phyloP scores from a whole-genome alignment of 345 rosid genomes.

The Durio zibethinus region DNA sequence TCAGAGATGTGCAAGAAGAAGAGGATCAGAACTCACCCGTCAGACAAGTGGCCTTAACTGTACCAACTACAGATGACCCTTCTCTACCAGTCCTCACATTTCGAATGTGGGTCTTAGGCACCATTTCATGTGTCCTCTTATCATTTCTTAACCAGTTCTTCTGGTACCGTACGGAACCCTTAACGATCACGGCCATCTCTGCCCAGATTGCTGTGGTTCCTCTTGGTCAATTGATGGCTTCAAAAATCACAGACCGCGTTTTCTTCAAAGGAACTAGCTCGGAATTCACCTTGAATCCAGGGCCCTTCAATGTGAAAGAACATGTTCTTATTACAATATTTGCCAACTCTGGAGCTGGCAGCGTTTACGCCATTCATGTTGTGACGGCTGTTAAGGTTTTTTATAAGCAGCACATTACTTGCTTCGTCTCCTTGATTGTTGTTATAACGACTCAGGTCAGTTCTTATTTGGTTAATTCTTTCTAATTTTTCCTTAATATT shows the following conservation, averaged over 20 bases:
- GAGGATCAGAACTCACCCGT: constrained; percentile 85
- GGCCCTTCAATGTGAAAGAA: constrained; percentile 94
- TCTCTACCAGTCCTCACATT: constrained; percentile 86
- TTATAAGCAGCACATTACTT: constrained; percentile 71
- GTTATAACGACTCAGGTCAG: constrained; percentile 84
- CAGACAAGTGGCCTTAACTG: constrained; percentile 86
- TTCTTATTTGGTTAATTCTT: not conserved
- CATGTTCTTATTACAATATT: constrained; percentile 92
- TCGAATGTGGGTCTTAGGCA: constrained; percentile 92
- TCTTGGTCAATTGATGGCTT: constrained; percentile 87
- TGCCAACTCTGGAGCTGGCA: constrained; percentile 96
- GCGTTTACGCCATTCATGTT: constrained; percentile 79
- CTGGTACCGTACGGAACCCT: constrained; percentile 92
- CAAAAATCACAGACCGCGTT: constrained; percentile 58
- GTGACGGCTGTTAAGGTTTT: constrained; percentile 89
- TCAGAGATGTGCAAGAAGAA: constrained; percentile 18
- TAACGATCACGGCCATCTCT: constrained; percentile 88
- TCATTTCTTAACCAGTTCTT: constrained; percentile 96
- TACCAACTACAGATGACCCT: constrained; percentile 78
- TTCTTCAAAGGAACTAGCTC: constrained; percentile 63
- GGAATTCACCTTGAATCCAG: constrained; percentile 88
- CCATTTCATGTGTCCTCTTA: constrained; percentile 59
- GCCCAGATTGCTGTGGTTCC: constrained; percentile 97
- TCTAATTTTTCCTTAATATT: not conserved
- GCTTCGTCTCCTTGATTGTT: constrained; percentile 81